Base-by-base conservation (phyloP, 176 grass and related monocot genomes). In the Avena sativa region DNA sequence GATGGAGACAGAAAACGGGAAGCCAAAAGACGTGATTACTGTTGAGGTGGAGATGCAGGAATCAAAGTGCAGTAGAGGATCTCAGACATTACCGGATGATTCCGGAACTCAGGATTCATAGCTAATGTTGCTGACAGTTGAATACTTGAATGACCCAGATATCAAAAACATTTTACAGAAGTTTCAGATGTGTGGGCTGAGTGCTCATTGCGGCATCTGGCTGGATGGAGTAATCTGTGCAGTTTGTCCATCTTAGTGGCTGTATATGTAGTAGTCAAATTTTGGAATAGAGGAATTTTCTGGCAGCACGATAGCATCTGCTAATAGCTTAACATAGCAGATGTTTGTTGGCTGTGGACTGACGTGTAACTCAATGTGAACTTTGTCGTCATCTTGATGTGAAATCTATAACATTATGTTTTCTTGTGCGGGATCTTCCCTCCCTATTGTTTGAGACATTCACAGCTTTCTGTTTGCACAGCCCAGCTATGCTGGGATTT, bases 21-120 rank as follows among this genome's bases (percentile, higher is more conserved):
- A 52, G 71, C 67, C 90, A 75, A 82, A 87, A 81, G 71, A 87
- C 56, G 88, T 57, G 9, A 61, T 36, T 71, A 69, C 83, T 66
- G 86, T 98, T 76, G 97, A 96, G 89, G 92, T 96, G 78, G 97
- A 98, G 85, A 93, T 94, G 97, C 83, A 90, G 65, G 94, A 98
- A 93, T 81, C 94, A 20, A 96, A 81, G 64, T 73, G 65, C 73
- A 80, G 49, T 43, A 79, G 82, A 49, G 34, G 13, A 75, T 93
- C 92, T 43, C 79, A 64, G 76, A 78, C 28, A 23, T 78, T 87
- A 60, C 51, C 84, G 48, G 36, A 51, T 28, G 89, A 92, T 49
- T 81, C 76, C 61, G 80, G 89, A 84, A 38, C 75, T 83, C 60
- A 88, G 43, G 78, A 10, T 88, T 74, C 23, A 64, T 81, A 93